A percentile compares a stretch with the other conserved stretches of the same genome.
Conservation (phyloP, 2,329 filamentous ascomycete genomes). For the Plenodomus lindquistii region DNA sequence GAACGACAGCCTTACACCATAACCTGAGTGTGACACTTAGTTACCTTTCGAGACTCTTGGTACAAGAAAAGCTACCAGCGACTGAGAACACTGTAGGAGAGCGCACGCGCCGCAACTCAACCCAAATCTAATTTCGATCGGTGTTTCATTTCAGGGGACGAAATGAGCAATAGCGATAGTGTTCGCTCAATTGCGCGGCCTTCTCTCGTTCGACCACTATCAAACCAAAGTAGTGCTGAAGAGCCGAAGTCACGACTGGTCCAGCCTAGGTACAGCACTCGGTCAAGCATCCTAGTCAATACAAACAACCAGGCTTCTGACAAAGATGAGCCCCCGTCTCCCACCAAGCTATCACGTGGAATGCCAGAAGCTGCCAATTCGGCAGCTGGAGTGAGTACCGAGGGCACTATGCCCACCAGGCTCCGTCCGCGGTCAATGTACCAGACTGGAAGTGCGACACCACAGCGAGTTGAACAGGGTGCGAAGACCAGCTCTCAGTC, state of each 20-base stretch:
- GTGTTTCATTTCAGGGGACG: neutral
- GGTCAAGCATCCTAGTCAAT: constrained; percentile 9
- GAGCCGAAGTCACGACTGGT: constrained; percentile 28
- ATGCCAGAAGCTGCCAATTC: neutral
- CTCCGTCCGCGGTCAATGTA: constrained; percentile 38
- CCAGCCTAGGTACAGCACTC: constrained; percentile 23
- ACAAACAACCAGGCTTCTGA: constrained; percentile 3
- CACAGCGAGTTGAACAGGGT: constrained; percentile 6
- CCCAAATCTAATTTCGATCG: neutral
- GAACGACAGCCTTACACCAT: constrained; percentile 2
- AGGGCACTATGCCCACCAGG: constrained; percentile 12
- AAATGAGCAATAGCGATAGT: neutral
- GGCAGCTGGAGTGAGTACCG: constrained; percentile 1
- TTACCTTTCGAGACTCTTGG: too few species aligned
- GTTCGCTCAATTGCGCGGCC: neutral
- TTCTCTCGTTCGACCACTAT: neutral
- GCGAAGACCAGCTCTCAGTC: constrained; percentile 15
- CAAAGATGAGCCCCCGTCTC: neutral
- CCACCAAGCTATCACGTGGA: neutral
- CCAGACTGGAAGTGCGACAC: constrained; percentile 20
- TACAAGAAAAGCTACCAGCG: too few species aligned
- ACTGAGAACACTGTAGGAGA: neutral
- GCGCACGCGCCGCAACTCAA: neutral
- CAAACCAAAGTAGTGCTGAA: neutral
- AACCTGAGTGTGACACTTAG: too few species aligned